phyloP scores from a whole-genome alignment of 108 stramenopile species.

The Skeletonema menzelii region DNA sequence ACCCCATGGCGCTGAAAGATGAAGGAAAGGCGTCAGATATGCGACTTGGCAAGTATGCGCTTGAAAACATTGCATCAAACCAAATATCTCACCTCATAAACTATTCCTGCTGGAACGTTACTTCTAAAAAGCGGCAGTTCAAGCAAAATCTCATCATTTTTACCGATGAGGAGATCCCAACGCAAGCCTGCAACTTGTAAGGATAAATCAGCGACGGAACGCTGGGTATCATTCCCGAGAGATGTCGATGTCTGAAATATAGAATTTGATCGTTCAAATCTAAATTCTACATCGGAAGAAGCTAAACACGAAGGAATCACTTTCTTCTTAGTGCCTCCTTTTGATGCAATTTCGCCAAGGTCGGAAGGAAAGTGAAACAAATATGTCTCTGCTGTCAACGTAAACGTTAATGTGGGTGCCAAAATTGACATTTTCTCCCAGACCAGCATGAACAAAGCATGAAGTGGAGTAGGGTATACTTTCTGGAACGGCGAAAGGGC shows the following conservation, averaged over 20 bases:
- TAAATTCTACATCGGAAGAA: not conserved
- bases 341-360: not conserved
- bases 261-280: not conserved
- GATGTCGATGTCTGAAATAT: not conserved
- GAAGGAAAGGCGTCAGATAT: not conserved
- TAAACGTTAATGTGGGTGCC: slow-evolving; percentile 2
- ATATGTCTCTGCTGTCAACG: not conserved
- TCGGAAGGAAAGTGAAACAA: slow-evolving; percentile 14
- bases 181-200: slow-evolving; percentile 2
- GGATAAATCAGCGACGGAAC: not conserved
- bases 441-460: slow-evolving; percentile 11
- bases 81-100: slow-evolving; percentile 27
- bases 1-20: not conserved
- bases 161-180: slow-evolving; percentile 2
- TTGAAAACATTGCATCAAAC: not conserved
- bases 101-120: slow-evolving; percentile 5
- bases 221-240: not conserved
- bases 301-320: slow-evolving; percentile 6
- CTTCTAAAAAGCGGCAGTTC: slow-evolving; percentile 10
- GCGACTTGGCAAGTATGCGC: not conserved
- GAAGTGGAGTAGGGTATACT: slow-evolving; percentile 17
- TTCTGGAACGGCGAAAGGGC: slow-evolving; percentile 9
- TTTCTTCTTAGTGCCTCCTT: not conserved
- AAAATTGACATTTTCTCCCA: slow-evolving; percentile 9
- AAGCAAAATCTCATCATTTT: not conserved